phyloP scores from a whole-genome alignment of 768 basidiomycete genomes.

The Rickenella mellea region DNA sequence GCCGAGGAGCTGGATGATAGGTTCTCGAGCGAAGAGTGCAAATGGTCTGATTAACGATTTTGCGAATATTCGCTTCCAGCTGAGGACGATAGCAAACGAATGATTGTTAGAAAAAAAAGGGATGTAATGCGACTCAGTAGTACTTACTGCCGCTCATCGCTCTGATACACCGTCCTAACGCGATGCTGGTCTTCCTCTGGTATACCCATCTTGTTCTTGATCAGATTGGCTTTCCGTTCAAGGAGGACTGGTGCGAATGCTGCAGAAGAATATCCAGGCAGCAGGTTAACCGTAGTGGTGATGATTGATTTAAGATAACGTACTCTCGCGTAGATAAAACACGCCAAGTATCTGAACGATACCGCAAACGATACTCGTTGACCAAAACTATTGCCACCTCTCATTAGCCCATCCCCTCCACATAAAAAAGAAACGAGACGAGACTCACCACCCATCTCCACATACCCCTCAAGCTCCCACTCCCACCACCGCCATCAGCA shows the following conservation, averaged over 20 bases:
- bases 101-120: background rate
- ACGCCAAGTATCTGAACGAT: constrained; percentile 46
- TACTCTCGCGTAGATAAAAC: constrained; percentile 55
- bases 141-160: constrained; percentile 34
- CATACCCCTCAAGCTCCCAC: constrained; percentile 26
- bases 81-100: constrained; percentile 20
- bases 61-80: constrained; percentile 42
- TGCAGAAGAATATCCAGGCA: constrained; percentile 1
- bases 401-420: background rate
- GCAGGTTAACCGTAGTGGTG: constrained; percentile 8
- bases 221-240: constrained; percentile 38
- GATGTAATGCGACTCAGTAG: background rate
- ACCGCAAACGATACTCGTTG: constrained; percentile 49
- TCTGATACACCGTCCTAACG: constrained; percentile 42
- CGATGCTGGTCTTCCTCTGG: constrained; percentile 30
- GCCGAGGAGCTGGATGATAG: constrained; percentile 59
- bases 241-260: constrained; percentile 24
- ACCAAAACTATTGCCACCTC: constrained; percentile 44
- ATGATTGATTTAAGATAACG: constrained; percentile 9
- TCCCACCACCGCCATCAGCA: background rate
- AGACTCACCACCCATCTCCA: constrained; percentile 64
- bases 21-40: constrained; percentile 45
- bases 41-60: constrained; percentile 62
- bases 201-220: constrained; percentile 33
- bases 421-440: background rate